phyloP scores from a whole-genome alignment of 73 alveolate genomes.

The Tetrahymena thermophila region DNA sequence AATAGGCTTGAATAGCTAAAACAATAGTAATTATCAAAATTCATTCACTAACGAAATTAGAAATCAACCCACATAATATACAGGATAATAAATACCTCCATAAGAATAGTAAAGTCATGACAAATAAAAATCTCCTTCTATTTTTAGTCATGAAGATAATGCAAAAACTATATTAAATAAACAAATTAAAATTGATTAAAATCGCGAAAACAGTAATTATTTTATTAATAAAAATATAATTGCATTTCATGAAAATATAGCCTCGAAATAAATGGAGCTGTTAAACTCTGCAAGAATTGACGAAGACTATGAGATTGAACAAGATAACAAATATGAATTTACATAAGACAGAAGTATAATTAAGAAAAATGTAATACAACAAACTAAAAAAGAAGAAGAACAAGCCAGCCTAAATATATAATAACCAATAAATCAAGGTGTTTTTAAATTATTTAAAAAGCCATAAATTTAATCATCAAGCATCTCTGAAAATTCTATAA shows the following conservation, averaged over 20 bases:
- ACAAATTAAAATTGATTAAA: too few relatives aligned
- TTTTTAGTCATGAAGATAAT: too few relatives aligned
- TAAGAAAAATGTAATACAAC: neutral
- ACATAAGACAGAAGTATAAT: neutral
- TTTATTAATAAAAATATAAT: too few relatives aligned
- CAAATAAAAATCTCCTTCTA: too few relatives aligned
- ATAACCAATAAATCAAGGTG: neutral
- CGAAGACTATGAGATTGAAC: neutral
- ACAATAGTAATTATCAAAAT: too few relatives aligned
- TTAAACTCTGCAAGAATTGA: too few relatives aligned
- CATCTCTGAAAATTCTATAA: neutral
- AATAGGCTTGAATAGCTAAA: neutral
- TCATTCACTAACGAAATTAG: too few relatives aligned
- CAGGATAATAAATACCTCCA: neutral
- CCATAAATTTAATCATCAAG: neutral
- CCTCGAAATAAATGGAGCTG: too few relatives aligned
- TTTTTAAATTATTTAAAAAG: too few relatives aligned
- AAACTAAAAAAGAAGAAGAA: neutral
- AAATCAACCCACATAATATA: too few relatives aligned
- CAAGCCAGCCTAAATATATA: neutral
- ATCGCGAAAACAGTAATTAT: neutral
- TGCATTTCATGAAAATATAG: neutral
- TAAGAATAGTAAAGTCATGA: neutral
- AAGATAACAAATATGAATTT: neutral
- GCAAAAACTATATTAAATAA: neutral